Evolutionary conservation across 495 filamentous ascomycete species (phyloP).

Genomic region (Neurospora sp.): DNA sequence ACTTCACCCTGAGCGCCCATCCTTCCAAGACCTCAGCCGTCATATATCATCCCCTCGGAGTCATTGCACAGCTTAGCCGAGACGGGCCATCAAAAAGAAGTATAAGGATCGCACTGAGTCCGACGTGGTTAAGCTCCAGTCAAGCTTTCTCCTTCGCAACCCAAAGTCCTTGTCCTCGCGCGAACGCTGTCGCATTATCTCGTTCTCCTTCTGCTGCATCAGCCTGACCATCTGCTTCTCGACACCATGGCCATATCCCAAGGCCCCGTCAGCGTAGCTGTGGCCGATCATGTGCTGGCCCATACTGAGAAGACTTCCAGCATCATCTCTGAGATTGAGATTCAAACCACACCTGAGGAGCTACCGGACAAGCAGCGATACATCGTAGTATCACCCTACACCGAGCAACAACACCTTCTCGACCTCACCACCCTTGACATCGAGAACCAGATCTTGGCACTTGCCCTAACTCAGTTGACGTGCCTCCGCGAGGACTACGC

Average conservation of each 20-base stretch:
- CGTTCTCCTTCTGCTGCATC: not conserved
- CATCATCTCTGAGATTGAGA: slow-evolving; percentile 3
- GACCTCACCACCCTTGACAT: slow-evolving; percentile 54
- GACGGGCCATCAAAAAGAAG: too few relatives aligned
- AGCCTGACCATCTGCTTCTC: not conserved
- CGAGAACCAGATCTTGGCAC: slow-evolving; percentile 57
- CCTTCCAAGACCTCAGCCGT: not conserved
- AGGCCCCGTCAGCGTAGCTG: slow-evolving; percentile 4
- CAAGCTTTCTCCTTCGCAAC: too few relatives aligned
- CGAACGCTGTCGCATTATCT: not conserved
- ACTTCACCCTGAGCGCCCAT: not conserved
- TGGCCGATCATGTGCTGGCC: not conserved
- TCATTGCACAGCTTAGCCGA: too few relatives aligned
- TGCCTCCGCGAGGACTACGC: slow-evolving; percentile 62
- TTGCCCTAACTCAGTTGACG: slow-evolving; percentile 53
- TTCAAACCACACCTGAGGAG: not conserved
- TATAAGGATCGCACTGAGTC: too few relatives aligned
- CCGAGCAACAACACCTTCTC: slow-evolving; percentile 54
- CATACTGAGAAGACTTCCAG: slow-evolving; percentile 2
- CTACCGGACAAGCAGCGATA: slow-evolving; percentile 14
- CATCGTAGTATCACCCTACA: slow-evolving; percentile 67
- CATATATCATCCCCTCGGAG: not conserved
- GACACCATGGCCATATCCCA: slow-evolving; percentile 13
- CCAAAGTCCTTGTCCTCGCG: not conserved
- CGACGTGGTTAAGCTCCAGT: too few relatives aligned